phyloP scores from a whole-genome alignment of 2,329 filamentous ascomycete species.

The Neonectria punicea region DNA sequence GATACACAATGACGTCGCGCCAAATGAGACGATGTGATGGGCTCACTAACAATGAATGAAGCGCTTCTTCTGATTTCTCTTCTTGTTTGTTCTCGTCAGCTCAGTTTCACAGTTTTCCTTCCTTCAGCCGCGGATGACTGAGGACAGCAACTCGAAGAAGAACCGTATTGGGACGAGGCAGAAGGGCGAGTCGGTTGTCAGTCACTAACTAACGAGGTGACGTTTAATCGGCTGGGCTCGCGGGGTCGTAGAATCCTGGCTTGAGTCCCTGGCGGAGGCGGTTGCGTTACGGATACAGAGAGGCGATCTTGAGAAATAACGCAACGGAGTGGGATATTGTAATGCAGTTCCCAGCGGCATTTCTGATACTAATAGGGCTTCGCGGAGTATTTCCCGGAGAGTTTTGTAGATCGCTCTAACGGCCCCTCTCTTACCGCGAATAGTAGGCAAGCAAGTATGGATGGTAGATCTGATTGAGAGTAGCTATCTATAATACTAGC shows the following conservation, averaged over 20 bases:
- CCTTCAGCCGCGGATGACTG: neutral
- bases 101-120: neutral
- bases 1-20: slow-evolving; percentile 24
- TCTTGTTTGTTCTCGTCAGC: neutral
- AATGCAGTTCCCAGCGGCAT: slow-evolving; percentile 18
- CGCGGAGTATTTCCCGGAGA: slow-evolving; percentile 46
- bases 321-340: slow-evolving; percentile 13
- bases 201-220: slow-evolving; percentile 16
- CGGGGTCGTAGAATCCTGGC: slow-evolving; percentile 6
- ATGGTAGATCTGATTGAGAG: neutral
- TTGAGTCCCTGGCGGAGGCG: slow-evolving; percentile 18
- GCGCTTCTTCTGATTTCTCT: slow-evolving; percentile 1
- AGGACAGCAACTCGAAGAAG: neutral
- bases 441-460: neutral
- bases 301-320: slow-evolving; percentile 11
- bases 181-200: neutral
- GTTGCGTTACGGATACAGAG: slow-evolving; percentile 22
- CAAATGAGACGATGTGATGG: slow-evolving; percentile 5
- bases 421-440: slow-evolving; percentile 24
- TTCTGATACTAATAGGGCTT: slow-evolving; percentile 29
- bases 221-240: slow-evolving; percentile 25
- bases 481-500: neutral
- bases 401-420: slow-evolving; percentile 31
- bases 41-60: slow-evolving; percentile 26
- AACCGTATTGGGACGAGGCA: neutral